phyloP scores from a whole-genome alignment of 129 eudicot genomes.

The Chrysanthemum seticuspe region DNA sequence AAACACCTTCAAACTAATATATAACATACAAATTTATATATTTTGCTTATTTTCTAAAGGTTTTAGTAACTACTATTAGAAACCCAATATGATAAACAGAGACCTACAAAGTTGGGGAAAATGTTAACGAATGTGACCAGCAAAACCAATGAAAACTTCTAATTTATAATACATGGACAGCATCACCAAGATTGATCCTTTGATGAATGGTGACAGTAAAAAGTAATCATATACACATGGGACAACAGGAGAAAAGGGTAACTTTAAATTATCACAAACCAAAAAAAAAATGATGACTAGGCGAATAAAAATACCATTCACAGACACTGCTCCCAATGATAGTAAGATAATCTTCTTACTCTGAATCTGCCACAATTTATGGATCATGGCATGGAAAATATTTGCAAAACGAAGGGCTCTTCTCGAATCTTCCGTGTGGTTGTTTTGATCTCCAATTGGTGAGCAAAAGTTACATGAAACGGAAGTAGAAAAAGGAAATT shows the following conservation, averaged over 20 bases:
- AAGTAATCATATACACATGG: constrained; percentile 47
- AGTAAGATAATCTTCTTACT: constrained; percentile 4
- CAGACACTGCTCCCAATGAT: constrained; percentile 16
- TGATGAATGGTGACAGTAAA: constrained; percentile 6
- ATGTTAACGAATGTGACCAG: not conserved
- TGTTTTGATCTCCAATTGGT: constrained; percentile 19
- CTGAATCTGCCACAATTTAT: constrained; percentile 38
- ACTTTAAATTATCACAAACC: constrained; percentile 24
- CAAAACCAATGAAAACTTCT: not conserved
- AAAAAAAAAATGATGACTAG: constrained; percentile 24
- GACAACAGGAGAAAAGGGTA: constrained; percentile 14
- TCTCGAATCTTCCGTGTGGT: constrained; percentile 13
- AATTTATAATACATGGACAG: constrained; percentile 36
- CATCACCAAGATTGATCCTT: constrained; percentile 20
- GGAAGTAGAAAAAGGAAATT: constrained; percentile 25
- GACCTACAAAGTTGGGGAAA: not conserved
- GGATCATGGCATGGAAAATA: constrained; percentile 25
- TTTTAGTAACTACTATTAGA: no score
- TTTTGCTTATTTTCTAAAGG: no score
- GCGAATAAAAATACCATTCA: constrained; percentile 14
- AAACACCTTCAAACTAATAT: no score
- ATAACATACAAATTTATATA: no score
- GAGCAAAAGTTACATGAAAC: constrained; percentile 29
- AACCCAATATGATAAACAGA: not conserved
- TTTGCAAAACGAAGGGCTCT: constrained; percentile 29